Evolutionary conservation across 495 filamentous ascomycete species (phyloP).

Genomic region (Penicillium verhagenii): DNA sequence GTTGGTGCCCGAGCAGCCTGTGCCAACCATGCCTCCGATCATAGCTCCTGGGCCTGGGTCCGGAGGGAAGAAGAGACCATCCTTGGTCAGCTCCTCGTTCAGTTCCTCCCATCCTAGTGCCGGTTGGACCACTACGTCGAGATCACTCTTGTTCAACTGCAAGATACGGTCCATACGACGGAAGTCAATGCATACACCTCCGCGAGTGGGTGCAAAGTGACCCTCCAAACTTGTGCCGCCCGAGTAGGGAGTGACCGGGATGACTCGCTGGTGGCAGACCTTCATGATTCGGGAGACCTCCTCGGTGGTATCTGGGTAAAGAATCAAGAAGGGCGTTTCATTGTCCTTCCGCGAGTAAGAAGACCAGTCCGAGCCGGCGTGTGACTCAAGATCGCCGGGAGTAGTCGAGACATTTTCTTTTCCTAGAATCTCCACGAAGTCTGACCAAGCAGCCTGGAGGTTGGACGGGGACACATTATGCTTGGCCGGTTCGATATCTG

Average conservation of each 20-base stretch:
- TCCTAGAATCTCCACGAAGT: constrained; percentile 83
- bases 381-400: constrained; percentile 61
- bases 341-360: constrained; percentile 60
- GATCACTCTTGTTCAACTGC: constrained; percentile 53
- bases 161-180: constrained; percentile 62
- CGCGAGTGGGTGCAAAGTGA: constrained; percentile 59
- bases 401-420: constrained; percentile 79
- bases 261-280: constrained; percentile 56
- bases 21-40: constrained; percentile 69
- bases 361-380: constrained; percentile 87
- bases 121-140: constrained; percentile 67
- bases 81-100: constrained; percentile 55
- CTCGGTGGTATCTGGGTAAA: constrained; percentile 52
- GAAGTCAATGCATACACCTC: constrained; percentile 65
- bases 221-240: constrained; percentile 66
- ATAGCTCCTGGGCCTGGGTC: constrained; percentile 66
- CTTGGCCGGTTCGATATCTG: constrained; percentile 54
- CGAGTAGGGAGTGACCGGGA: constrained; percentile 64
- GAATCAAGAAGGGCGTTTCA: constrained; percentile 47
- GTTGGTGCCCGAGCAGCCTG: constrained; percentile 66
- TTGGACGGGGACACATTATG: constrained; percentile 73
- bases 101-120: constrained; percentile 63
- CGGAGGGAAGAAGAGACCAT: constrained; percentile 64
- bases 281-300: constrained; percentile 63
- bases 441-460: constrained; percentile 90